A percentile compares a stretch with the other conserved stretches of the same genome.
Evolutionary conservation across 2,329 filamentous ascomycete genomes (phyloP).

Genomic region (Epichloe baconii): DNA sequence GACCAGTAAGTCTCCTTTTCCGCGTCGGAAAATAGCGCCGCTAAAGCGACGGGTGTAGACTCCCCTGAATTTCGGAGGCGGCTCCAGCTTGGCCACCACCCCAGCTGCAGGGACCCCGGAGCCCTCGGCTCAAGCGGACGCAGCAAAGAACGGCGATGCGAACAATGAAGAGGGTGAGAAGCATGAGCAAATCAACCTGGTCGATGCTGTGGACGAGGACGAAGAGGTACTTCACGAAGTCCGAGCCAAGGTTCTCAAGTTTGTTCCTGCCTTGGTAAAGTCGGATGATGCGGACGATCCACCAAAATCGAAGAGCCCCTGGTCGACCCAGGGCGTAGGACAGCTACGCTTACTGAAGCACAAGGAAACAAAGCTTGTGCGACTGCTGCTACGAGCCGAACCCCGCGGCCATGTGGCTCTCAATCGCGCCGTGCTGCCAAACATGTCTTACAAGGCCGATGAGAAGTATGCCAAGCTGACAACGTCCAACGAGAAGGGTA

Average conservation of each 20-base stretch:
- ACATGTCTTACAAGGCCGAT: slow-evolving; percentile 48
- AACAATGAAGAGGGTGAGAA: slow-evolving; percentile 43
- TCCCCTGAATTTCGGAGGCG: slow-evolving; percentile 42
- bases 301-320: slow-evolving; percentile 41
- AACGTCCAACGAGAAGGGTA: slow-evolving; percentile 43
- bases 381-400: slow-evolving; percentile 61
- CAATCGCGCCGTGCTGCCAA: slow-evolving; percentile 52
- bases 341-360: slow-evolving; percentile 60
- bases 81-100: slow-evolving; percentile 48
- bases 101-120: slow-evolving; percentile 46
- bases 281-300: slow-evolving; percentile 27
- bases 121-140: slow-evolving; percentile 34
- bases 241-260: slow-evolving; percentile 56
- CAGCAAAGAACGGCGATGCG: slow-evolving; percentile 20
- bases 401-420: slow-evolving; percentile 61
- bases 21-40: slow-evolving; percentile 28
- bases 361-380: slow-evolving; percentile 51
- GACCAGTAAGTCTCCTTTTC: slow-evolving; percentile 32
- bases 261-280: slow-evolving; percentile 34
- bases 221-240: slow-evolving; percentile 60
- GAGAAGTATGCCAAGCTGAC: slow-evolving; percentile 48
- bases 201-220: slow-evolving; percentile 54
- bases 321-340: slow-evolving; percentile 59
- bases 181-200: slow-evolving; percentile 59
- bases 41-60: slow-evolving; percentile 37